Evolutionary conservation across 2,329 filamentous ascomycete species (phyloP).

Genomic region (Cladophialophora chaetospira): DNA sequence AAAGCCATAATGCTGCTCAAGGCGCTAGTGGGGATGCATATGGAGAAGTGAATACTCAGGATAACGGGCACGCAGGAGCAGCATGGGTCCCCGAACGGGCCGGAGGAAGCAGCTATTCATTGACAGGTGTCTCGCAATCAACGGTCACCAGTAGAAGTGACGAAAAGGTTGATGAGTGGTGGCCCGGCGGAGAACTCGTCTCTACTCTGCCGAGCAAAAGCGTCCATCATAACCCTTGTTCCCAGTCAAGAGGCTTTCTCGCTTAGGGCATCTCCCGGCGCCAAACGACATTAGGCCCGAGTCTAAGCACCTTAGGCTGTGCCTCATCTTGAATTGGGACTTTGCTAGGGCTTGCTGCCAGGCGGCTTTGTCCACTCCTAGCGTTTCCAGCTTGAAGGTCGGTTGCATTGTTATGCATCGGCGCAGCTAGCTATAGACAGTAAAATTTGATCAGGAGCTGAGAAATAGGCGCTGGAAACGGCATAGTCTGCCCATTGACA

Average conservation of each 20-base stretch:
- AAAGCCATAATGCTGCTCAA: neutral
- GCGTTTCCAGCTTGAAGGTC: constrained; percentile 17
- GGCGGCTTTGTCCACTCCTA: constrained; percentile 18
- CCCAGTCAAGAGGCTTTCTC: constrained; percentile 30
- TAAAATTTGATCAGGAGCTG: constrained; percentile 17
- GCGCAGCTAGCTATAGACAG: constrained; percentile 23
- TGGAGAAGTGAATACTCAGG: neutral
- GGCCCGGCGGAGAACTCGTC: neutral
- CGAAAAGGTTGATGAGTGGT: neutral
- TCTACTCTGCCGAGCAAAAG: constrained; percentile 4
- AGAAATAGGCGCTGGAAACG: neutral
- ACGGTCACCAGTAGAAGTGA: constrained; percentile 5
- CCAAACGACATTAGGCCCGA: constrained; percentile 28
- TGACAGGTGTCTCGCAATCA: constrained; percentile 2
- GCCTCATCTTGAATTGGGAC: constrained; percentile 8
- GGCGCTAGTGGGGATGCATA: constrained; percentile 2
- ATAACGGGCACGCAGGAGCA: constrained; percentile 4
- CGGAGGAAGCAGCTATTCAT: neutral
- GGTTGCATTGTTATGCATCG: constrained; percentile 22
- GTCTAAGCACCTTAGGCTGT: constrained; percentile 23
- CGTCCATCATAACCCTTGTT: constrained; percentile 17
- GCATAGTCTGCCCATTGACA: constrained; percentile 2
- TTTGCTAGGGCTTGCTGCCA: neutral
- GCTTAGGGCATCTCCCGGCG: constrained; percentile 34
- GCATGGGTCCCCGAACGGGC: constrained; percentile 11